Base-by-base conservation (phyloP, 352 stramenopile species). In the Albugo candida region DNA sequence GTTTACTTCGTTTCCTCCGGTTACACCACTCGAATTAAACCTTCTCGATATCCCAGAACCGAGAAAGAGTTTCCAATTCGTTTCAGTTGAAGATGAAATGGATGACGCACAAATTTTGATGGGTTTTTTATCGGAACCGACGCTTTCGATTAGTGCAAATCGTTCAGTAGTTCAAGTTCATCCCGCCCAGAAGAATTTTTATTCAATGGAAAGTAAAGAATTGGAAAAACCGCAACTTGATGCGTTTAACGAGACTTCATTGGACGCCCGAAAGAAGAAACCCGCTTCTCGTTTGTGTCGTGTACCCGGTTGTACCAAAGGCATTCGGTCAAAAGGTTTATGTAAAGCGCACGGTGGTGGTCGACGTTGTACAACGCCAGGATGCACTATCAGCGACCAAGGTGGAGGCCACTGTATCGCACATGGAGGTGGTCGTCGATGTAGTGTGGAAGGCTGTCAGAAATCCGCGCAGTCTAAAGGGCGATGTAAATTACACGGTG, bases 301-400 rank as follows among this genome's bases (percentile, higher is more conserved):
- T 36, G 53, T 86, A 1, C 69, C 75, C 13, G 73, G 67, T 16
- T 88, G 76, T 49, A 77, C 60, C 47, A 81, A 83, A 40, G 71
- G 73, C 34, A 83, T 88, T 36, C 76, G 76, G 0, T 91, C 77
- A 36, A 64, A 71, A 3, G 80, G 80, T 0, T 61, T 91, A 24
- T 93, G 80, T 64, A 89, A 88, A 45, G 74, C 65, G 6, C 80
- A 93, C 59, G 80, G 80, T 12, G 80, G 80, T 21, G 80, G 80
- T 1, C 73, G 76, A 2, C 72, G 70, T 4, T 92, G 79, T 55
- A 78, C 65, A 24, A 84, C 77, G 0, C 70, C 72, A 0, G 75
- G 71, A 0, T 92, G 79, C 53, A 81, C 68, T 0, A 89, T 78
- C 1, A 84, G 72, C 47, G 79, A 92, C 58, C 80, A 92, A 47